Conservation (phyloP, 2,329 filamentous ascomycete species). For the Hymenoscyphus fraxineus region DNA sequence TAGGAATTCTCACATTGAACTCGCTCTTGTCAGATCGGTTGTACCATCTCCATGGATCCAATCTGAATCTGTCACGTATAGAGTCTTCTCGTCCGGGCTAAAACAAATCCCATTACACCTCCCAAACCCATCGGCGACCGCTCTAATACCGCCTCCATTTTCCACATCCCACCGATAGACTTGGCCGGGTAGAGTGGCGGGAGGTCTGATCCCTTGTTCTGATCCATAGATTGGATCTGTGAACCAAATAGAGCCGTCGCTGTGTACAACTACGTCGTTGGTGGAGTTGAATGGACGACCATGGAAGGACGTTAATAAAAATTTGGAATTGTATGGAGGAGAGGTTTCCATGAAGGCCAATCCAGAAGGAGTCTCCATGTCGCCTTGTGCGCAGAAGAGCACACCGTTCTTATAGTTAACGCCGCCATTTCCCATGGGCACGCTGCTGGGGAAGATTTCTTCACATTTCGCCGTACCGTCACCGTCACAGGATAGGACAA, state of each 20-base stretch:
- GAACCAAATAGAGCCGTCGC: slow-evolving; percentile 55
- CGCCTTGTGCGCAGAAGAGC: slow-evolving; percentile 23
- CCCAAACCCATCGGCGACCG: slow-evolving; percentile 54
- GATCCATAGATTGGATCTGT: slow-evolving; percentile 59
- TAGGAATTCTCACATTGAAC: too few species aligned
- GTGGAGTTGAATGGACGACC: slow-evolving; percentile 55
- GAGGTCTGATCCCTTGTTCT: slow-evolving; percentile 53
- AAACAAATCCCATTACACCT: slow-evolving; percentile 56
- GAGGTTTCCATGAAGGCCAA: slow-evolving; percentile 17
- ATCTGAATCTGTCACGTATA: slow-evolving; percentile 45
- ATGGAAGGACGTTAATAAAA: slow-evolving; percentile 56
- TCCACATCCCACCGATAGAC: slow-evolving; percentile 52
- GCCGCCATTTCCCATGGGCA: slow-evolving; percentile 20
- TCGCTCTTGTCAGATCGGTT: slow-evolving; percentile 34
- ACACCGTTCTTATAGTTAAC: slow-evolving; percentile 19
- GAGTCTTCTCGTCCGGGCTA: slow-evolving; percentile 48
- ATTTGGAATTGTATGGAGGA: slow-evolving; percentile 28
- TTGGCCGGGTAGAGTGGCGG: slow-evolving; percentile 51
- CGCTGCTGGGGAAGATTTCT: too few species aligned
- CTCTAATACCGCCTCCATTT: slow-evolving; percentile 46
- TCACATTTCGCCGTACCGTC: too few species aligned
- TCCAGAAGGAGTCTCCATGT: slow-evolving; percentile 13
- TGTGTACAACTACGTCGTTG: slow-evolving; percentile 53
- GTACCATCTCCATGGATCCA: slow-evolving; percentile 34
- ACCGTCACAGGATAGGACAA: too few species aligned